Conservation (phyloP, 2,329 filamentous ascomycete genomes). For the Alternaria brassicae region DNA sequence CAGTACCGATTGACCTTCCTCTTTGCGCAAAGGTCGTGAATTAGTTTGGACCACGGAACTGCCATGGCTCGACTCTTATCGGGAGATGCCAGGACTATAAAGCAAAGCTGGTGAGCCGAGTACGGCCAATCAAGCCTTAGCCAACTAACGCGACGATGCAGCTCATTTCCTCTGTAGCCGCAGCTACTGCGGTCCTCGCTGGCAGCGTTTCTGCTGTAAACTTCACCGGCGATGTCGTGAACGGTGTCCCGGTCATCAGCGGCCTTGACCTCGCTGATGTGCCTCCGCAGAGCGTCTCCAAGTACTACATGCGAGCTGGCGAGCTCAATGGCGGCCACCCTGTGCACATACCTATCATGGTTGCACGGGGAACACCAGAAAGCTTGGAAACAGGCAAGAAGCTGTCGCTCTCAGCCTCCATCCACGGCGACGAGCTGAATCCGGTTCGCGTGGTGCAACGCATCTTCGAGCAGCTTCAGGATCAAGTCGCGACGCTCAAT, state of each 20-base stretch:
- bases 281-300: slow-evolving; percentile 45
- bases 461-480: slow-evolving; percentile 43
- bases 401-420: slow-evolving; percentile 48
- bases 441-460: slow-evolving; percentile 48
- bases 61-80: slow-evolving; percentile 23
- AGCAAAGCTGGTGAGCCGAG: not conserved
- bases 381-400: slow-evolving; percentile 48
- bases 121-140: not conserved
- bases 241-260: slow-evolving; percentile 43
- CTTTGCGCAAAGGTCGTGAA: slow-evolving; percentile 31
- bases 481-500: slow-evolving; percentile 41
- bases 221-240: slow-evolving; percentile 44
- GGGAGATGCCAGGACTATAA: slow-evolving; percentile 18
- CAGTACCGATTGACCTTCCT: slow-evolving; percentile 37
- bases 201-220: slow-evolving; percentile 31
- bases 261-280: slow-evolving; percentile 48
- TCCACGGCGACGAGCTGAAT: slow-evolving; percentile 52
- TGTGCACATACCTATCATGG: slow-evolving; percentile 49
- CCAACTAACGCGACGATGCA: slow-evolving; percentile 30
- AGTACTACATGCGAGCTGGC: slow-evolving; percentile 49
- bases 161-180: slow-evolving; percentile 29
- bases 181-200: slow-evolving; percentile 26
- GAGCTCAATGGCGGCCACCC: slow-evolving; percentile 50
- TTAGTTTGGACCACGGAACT: slow-evolving; percentile 2
- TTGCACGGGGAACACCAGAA: slow-evolving; percentile 48